A percentile compares a stretch with the other conserved stretches of the same genome.
Evolutionary conservation across 108 stramenopile genomes (phyloP).

Genomic region (Cyclotella sp.): DNA sequence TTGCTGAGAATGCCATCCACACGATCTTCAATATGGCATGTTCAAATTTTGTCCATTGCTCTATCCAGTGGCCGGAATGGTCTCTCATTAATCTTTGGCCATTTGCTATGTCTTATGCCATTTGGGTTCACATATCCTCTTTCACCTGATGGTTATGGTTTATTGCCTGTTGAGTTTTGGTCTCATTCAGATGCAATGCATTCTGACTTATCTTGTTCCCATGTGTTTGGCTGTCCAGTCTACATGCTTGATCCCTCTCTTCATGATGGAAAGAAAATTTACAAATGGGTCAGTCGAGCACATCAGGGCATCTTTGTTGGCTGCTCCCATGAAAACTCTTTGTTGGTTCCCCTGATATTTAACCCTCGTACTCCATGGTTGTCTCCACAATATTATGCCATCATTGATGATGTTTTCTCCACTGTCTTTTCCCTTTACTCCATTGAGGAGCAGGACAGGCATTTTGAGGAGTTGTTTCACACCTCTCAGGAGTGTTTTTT

Average conservation of each 20-base stretch:
- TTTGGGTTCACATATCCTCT: conserved; percentile 17
- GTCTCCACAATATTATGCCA: conserved; percentile 56
- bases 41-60: conserved; percentile 44
- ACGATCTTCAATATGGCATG: conserved; percentile 31
- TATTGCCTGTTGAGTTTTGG: conserved; percentile 33
- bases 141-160: conserved; percentile 32
- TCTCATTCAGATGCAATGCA: not conserved
- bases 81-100: conserved; percentile 40
- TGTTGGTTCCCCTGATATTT: conserved; percentile 35
- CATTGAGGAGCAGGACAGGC: not conserved
- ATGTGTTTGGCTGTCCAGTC: conserved; percentile 60
- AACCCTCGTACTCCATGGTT: conserved; percentile 41
- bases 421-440: conserved; percentile 30
- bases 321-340: conserved; percentile 20
- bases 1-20: conserved; percentile 39
- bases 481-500: not conserved
- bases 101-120: too few species aligned
- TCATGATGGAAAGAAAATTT: conserved; percentile 67
- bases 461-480: not conserved
- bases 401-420: conserved; percentile 55
- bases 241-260: conserved; percentile 64
- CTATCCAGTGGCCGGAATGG: conserved; percentile 49
- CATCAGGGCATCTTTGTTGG: conserved; percentile 37
- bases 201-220: conserved; percentile 29
- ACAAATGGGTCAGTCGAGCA: conserved; percentile 56